These are phyloP conservation scores for Arthrobotrys iridis DNA, from an alignment of 2,329 filamentous ascomycete species.

Conservation along the genomic window DNA sequence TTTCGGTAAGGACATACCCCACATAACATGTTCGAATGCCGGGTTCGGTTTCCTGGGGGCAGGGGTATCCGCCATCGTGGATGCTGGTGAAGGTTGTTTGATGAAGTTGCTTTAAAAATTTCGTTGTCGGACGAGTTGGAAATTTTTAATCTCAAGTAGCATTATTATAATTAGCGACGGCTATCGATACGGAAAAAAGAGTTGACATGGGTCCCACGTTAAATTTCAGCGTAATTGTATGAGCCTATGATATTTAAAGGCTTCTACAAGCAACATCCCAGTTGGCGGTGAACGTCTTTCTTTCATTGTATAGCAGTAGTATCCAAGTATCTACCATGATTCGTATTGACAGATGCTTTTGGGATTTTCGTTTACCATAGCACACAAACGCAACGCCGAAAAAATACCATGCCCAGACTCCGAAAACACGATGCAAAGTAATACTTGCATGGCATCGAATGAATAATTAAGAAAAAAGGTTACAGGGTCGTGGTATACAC, in stretches of 20 bases:
- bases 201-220: slow-evolving; percentile 1
- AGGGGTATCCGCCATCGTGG: slow-evolving; percentile 44
- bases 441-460: slow-evolving; percentile 44
- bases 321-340: slow-evolving; percentile 29
- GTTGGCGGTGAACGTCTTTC: background rate
- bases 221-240: background rate
- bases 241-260: background rate
- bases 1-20: slow-evolving; percentile 12
- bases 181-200: slow-evolving; percentile 46
- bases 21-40: slow-evolving; percentile 46
- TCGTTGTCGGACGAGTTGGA: slow-evolving; percentile 25
- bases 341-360: slow-evolving; percentile 47
- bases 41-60: slow-evolving; percentile 46
- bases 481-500: slow-evolving; percentile 52
- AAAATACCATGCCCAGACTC: slow-evolving; percentile 44
- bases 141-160: slow-evolving; percentile 25
- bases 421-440: slow-evolving; percentile 53
- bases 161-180: slow-evolving; percentile 37
- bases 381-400: slow-evolving; percentile 41
- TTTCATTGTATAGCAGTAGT: slow-evolving; percentile 30
- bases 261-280: slow-evolving; percentile 17
- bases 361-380: slow-evolving; percentile 28
- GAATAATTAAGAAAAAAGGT: slow-evolving; percentile 47
- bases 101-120: slow-evolving; percentile 17
- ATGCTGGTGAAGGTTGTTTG: background rate